phyloP scores from a whole-genome alignment of 1,139 yeast species.

The Geotrichum klebahnii region DNA sequence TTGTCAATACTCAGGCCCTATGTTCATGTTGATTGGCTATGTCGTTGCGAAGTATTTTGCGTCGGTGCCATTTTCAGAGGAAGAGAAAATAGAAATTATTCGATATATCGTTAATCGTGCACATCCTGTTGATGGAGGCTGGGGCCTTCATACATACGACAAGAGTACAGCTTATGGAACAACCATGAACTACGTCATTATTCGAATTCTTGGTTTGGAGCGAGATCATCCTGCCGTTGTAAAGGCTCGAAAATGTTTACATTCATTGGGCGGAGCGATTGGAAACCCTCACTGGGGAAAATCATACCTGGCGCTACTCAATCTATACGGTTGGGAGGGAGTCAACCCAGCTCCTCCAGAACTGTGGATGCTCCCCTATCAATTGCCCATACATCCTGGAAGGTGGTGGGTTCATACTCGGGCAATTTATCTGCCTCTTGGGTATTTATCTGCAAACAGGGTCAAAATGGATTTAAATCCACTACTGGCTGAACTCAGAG shows the following conservation, averaged over 20 bases:
- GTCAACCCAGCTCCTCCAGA: slow-evolving; percentile 98
- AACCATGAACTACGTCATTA: slow-evolving; percentile 70
- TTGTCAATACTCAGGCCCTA: slow-evolving; percentile 92
- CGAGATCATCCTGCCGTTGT: slow-evolving; percentile 71
- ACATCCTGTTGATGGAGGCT: slow-evolving; percentile 99
- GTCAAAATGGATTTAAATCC: slow-evolving; percentile 61
- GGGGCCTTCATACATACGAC: slow-evolving; percentile 93
- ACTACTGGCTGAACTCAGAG: slow-evolving; percentile 57
- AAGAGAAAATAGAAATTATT: slow-evolving; percentile 62
- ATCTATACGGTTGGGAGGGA: slow-evolving; percentile 89
- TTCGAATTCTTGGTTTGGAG: slow-evolving; percentile 72
- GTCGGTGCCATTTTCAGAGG: slow-evolving; percentile 62
- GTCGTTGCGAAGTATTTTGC: slow-evolving; percentile 72
- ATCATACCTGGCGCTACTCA: slow-evolving; percentile 76
- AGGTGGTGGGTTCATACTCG: slow-evolving; percentile 99
- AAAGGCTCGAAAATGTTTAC: slow-evolving; percentile 72
- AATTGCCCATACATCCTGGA: slow-evolving; percentile 83
- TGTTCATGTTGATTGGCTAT: slow-evolving; percentile 93
- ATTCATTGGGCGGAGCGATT: slow-evolving; percentile 78
- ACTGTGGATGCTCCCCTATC: slow-evolving; percentile 81
- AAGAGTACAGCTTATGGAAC: slow-evolving; percentile 96
- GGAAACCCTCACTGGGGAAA: slow-evolving; percentile 98
- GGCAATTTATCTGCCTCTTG: slow-evolving; percentile 83
- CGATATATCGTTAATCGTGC: slow-evolving; percentile 83
- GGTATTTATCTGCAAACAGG: slow-evolving; percentile 64